phyloP scores from a whole-genome alignment of 1,139 yeast genomes.

The Protomyces inouyei region DNA sequence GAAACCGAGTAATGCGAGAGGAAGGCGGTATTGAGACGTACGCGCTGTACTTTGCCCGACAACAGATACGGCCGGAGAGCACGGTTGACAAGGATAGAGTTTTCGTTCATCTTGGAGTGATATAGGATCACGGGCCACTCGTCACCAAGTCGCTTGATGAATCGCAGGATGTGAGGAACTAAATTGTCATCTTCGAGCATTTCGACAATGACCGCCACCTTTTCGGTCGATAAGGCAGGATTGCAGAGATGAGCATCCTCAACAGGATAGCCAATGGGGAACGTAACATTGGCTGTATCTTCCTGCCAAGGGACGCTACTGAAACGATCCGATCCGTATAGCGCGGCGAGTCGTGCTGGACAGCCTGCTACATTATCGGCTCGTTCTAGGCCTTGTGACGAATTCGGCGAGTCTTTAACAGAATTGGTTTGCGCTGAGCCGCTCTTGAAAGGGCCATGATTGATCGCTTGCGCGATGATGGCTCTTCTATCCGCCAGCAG shows the following conservation, averaged over 20 bases:
- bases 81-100: background rate
- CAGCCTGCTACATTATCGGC: background rate
- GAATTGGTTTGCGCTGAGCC: too few relatives aligned
- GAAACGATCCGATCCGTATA: background rate
- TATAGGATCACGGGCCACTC: conserved; percentile 20
- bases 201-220: conserved; percentile 19
- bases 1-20: conserved; percentile 1
- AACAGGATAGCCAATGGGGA: background rate
- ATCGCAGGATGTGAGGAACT: conserved; percentile 4
- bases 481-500: too few relatives aligned
- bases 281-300: background rate
- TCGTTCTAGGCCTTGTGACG: too few relatives aligned
- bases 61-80: background rate
- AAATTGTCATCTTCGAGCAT: conserved; percentile 1
- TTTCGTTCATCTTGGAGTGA: conserved; percentile 12
- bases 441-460: too few relatives aligned
- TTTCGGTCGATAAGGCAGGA: background rate
- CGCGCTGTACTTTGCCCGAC: conserved; percentile 7
- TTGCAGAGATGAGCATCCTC: background rate
- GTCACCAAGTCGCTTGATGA: conserved; percentile 6
- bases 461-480: too few relatives aligned
- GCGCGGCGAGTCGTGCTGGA: background rate
- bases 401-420: too few relatives aligned
- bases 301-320: background rate
- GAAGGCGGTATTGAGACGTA: background rate